These are phyloP conservation scores for Trypanosoma melophagium DNA, from an alignment of 208 protist species.

Conservation along the genomic window DNA sequence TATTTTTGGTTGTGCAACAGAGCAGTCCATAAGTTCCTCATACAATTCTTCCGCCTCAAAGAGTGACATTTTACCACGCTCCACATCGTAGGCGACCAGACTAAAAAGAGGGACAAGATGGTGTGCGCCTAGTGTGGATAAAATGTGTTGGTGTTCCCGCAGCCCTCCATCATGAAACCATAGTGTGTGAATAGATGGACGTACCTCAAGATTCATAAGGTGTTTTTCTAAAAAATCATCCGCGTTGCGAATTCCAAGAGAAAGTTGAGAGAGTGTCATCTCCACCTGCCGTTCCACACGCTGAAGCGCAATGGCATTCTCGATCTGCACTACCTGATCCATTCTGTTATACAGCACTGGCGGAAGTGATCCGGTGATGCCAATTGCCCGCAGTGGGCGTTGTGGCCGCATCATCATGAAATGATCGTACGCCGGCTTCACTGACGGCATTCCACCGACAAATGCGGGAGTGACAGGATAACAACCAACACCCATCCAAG, in stretches of 20 bases:
- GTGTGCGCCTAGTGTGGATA: conserved; percentile 73
- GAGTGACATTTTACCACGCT: conserved; percentile 79
- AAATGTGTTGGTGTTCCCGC: conserved; percentile 71
- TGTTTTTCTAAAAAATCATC: conserved; percentile 86
- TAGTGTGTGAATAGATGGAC: conserved; percentile 80
- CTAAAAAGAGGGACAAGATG: conserved; percentile 91
- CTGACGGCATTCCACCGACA: conserved; percentile 49
- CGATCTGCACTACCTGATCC: conserved; percentile 82
- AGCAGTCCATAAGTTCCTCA: conserved; percentile 88
- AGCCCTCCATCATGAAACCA: conserved; percentile 89
- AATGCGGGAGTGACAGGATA: conserved; percentile 66
- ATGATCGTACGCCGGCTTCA: conserved; percentile 74
- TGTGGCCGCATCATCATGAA: conserved; percentile 61
- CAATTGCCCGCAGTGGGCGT: conserved; percentile 65
- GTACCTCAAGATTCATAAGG: conserved; percentile 67
- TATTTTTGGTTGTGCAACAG: conserved; percentile 80
- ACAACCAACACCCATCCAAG: conserved; percentile 80
- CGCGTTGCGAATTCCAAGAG: conserved; percentile 81
- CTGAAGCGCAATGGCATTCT: conserved; percentile 84
- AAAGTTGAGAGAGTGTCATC: conserved; percentile 81
- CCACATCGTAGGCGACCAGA: conserved; percentile 84
- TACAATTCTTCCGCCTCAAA: conserved; percentile 80
- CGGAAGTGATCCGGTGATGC: conserved; percentile 61
- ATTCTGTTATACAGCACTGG: conserved; percentile 82
- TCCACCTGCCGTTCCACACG: conserved; percentile 83